Conservation (phyloP, 225 moss, liverwort and hornwort species). For the Pseudoscleropodium purum region DNA sequence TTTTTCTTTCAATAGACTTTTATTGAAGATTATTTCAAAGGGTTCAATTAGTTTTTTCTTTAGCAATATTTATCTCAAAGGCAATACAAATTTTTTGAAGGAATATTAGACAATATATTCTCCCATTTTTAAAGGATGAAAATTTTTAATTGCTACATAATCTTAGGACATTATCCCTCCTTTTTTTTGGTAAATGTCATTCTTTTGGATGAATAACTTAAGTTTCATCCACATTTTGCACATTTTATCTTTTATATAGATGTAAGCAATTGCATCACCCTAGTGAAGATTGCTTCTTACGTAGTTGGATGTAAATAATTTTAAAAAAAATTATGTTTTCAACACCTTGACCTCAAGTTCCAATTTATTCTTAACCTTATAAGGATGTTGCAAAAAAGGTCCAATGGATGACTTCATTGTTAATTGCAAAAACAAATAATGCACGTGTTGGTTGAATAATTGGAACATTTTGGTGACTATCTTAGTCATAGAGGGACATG, state of each 20-base stretch:
- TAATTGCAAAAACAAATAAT: not conserved
- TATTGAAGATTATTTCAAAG: not conserved
- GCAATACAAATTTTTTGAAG: not conserved
- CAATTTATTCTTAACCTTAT: fast-evolving
- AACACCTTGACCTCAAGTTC: fast-evolving
- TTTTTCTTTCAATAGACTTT: not conserved
- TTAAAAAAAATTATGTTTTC: not conserved
- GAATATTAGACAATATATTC: not conserved
- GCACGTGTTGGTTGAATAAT: too few relatives aligned
- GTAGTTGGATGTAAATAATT: fast-evolving
- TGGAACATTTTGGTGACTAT: not conserved
- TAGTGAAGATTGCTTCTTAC: not conserved
- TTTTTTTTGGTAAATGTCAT: not conserved
- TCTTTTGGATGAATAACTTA: not conserved
- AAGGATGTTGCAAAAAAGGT: not conserved
- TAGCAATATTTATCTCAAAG: not conserved
- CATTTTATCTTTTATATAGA: not conserved
- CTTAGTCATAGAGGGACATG: fast-evolving
- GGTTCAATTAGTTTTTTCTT: too few relatives aligned
- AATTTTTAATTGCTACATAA: not conserved
- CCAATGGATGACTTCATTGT: fast-evolving
- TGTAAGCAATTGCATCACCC: not conserved
- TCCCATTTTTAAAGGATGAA: fast-evolving
- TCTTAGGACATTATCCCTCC: fast-evolving
- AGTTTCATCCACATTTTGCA: fast-evolving